Evolutionary conservation across 129 eudicot genomes (phyloP).

Genomic region (Rutidosis leptorrhynchoides): DNA sequence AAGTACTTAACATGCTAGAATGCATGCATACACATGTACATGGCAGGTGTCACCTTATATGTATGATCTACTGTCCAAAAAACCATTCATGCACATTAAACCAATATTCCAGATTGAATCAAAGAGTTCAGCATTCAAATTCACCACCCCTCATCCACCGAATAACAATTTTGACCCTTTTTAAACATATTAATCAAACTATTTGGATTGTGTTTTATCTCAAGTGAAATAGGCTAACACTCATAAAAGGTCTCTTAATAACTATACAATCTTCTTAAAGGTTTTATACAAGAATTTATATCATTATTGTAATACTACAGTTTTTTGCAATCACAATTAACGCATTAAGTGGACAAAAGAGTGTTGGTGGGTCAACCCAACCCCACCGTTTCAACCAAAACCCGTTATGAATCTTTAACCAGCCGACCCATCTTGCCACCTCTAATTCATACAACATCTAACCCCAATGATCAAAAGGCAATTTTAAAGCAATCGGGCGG

Average conservation of each 20-base stretch:
- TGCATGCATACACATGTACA: constrained; percentile 1
- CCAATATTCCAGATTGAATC: constrained; percentile 2
- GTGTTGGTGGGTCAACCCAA: constrained; percentile 2
- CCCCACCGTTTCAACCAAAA: neutral
- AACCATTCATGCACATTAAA: constrained; percentile 5
- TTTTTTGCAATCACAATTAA: constrained; percentile 1
- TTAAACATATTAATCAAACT: neutral
- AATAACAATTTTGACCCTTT: neutral
- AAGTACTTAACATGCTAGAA: constrained; percentile 9
- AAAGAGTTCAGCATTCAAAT: neutral
- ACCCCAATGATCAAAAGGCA: neutral
- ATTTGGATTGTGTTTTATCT: neutral
- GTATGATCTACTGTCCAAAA: constrained; percentile 15
- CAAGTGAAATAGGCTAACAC: neutral
- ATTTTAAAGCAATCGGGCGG: neutral
- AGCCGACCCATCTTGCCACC: neutral
- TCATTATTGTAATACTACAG: neutral
- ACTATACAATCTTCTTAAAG: neutral
- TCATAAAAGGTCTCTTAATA: neutral
- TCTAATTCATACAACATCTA: neutral
- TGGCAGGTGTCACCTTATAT: constrained; percentile 14
- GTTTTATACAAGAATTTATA: neutral
- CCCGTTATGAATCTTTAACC: neutral
- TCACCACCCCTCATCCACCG: constrained; percentile 1
- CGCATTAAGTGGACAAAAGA: neutral